Conservation (phyloP, 2,329 filamentous ascomycete species). For the Cytospora mali region DNA sequence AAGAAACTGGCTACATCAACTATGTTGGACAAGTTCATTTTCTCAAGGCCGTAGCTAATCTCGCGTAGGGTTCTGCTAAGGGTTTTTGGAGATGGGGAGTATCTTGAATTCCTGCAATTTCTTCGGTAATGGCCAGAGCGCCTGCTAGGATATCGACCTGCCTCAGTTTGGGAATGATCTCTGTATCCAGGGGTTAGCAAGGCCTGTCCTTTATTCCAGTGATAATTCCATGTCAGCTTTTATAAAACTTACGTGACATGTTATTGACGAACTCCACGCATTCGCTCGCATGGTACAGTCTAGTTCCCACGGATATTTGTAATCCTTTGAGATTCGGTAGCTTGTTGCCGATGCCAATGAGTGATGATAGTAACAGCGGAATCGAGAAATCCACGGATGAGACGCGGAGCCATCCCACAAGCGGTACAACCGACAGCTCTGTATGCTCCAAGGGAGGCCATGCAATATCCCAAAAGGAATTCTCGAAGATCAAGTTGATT, state of each 20-base stretch:
- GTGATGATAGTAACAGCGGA: not conserved
- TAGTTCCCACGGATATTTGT: too few relatives aligned
- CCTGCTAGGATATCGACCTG: too few relatives aligned
- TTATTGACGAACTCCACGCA: not conserved
- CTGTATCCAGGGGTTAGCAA: not conserved
- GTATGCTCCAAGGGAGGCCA: not conserved
- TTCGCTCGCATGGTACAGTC: too few relatives aligned
- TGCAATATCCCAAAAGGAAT: not conserved
- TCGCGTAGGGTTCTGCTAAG: not conserved
- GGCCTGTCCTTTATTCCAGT: not conserved
- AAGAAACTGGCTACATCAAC: not conserved
- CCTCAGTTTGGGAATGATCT: not conserved
- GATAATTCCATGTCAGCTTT: too few relatives aligned
- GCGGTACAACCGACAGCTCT: not conserved
- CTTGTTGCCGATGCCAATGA: not conserved
- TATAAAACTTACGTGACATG: not conserved
- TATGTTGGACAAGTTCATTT: not conserved
- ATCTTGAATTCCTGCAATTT: too few relatives aligned
- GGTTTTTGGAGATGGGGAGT: too few relatives aligned
- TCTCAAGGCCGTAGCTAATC: not conserved
- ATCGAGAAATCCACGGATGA: fast-evolving
- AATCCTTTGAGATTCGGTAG: not conserved
- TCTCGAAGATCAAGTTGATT: not conserved
- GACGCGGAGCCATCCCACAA: not conserved
- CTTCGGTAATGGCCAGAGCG: too few relatives aligned